Evolutionary conservation across 2,329 filamentous ascomycete species (phyloP), one percentile per base, ranked within the genome.

Genomic region (Clarireedia hainanense): DNA sequence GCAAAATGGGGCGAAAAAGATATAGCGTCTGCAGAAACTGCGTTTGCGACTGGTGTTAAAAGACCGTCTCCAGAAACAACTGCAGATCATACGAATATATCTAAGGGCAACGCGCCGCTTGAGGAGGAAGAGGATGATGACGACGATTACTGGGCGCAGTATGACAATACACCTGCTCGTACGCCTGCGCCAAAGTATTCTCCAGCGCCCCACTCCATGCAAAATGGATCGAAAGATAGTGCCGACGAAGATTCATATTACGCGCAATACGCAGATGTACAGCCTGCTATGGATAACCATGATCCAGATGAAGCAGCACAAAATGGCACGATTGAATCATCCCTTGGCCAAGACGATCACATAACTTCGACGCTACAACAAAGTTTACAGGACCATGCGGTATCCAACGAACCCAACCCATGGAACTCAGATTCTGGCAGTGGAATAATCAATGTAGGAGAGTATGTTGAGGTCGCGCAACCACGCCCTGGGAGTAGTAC

Each of bases 121-220:
- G 47, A 46, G 15, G 53, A 15, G 24, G 80, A 84, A 0, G 83
- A 83, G 0, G 85, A 87, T 23, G 85, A 88, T 34, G 85, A 90
- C 59, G 86, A 89, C 61, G 85, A 84, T 63, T 92, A 92, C 70
- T 92, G 88, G 88, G 85, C 82, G 34, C 80, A 83, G 58, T 91
- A 92, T 69, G 87, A 89, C 68, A 80, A 80, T 26, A 89, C 85
- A 4, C 85, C 87, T 1, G 77, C 79, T 2, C 76, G 78, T 46
- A 88, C 84, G 9, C 84, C 85, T 1, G 82, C 78, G 6, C 71
- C 75, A 23, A 82, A 85, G 65, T 76, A 74, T 24, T 86, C 84
- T 4, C 84, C 85, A 3, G 84, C 80, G 12, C 85, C 85, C 20
- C 39, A 36, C 12, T 12, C 49, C n/a, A 47, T 46, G 26, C 48